Conservation (phyloP, 345 rosid species). For the Firmiana major region DNA sequence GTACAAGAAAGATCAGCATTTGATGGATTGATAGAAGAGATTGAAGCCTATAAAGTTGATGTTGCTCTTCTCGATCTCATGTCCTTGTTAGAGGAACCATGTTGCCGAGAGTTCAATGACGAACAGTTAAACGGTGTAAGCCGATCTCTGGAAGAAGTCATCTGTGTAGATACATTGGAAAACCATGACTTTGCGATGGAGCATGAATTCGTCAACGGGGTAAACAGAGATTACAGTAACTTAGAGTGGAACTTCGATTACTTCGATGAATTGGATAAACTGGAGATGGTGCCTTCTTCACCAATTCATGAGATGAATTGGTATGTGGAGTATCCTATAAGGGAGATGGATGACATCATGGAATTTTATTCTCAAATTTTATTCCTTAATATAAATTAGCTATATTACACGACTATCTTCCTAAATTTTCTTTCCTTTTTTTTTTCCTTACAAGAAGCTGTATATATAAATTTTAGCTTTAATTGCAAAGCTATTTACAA, state of each 20-base stretch:
- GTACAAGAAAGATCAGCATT: background rate
- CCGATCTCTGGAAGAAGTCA: background rate
- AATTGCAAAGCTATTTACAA: background rate
- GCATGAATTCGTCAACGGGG: background rate
- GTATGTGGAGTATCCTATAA: slow-evolving; percentile 14
- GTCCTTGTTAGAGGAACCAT: slow-evolving; percentile 4
- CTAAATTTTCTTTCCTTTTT: no score
- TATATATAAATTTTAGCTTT: no score
- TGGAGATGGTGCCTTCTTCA: slow-evolving; percentile 30
- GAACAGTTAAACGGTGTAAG: background rate
- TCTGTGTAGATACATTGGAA: background rate
- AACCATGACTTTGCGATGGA: background rate
- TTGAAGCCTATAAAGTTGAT: background rate
- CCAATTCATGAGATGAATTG: slow-evolving; percentile 41
- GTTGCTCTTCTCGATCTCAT: background rate
- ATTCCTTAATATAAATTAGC: background rate
- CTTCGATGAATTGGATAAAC: slow-evolving; percentile 17
- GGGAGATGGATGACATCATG: slow-evolving; percentile 24
- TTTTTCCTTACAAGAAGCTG: no score
- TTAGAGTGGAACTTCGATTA: background rate
- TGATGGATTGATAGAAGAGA: background rate
- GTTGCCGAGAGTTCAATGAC: background rate
- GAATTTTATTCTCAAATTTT: slow-evolving; percentile 25
- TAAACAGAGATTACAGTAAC: background rate
- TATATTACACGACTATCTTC: no score